phyloP scores from a whole-genome alignment of 2,329 filamentous ascomycete species.

The Podosphaera fusca region DNA sequence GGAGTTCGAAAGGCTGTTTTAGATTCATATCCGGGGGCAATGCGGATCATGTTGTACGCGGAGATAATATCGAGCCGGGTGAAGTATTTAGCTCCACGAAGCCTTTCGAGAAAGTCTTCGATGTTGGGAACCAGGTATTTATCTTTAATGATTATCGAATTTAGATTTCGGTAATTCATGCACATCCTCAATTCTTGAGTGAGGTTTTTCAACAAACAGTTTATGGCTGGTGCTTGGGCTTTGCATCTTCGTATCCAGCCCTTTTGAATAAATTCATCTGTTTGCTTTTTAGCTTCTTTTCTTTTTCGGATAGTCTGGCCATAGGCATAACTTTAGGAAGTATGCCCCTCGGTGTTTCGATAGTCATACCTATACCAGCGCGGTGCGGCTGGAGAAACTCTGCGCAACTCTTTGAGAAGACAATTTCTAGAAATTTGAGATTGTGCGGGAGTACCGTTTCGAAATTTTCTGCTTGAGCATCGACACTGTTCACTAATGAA shows the following conservation, averaged over 20 bases:
- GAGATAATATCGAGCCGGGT: neutral
- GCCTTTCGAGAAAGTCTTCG: neutral
- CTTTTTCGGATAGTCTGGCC: neutral
- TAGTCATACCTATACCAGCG: neutral
- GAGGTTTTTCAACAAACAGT: neutral
- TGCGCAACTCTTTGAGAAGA: neutral
- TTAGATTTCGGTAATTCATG: neutral
- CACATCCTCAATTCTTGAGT: neutral
- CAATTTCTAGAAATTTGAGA: neutral
- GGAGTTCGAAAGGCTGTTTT: neutral
- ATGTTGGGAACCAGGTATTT: conserved; percentile 1
- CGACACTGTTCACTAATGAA: neutral
- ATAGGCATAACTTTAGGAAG: neutral
- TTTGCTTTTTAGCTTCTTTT: neutral
- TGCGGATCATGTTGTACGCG: conserved; percentile 1
- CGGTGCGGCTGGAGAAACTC: neutral
- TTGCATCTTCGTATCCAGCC: neutral
- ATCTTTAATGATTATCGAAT: neutral
- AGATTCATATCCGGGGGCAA: neutral
- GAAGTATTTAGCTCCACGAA: neutral
- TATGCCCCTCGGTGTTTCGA: neutral
- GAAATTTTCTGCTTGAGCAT: neutral
- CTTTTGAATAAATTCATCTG: neutral
- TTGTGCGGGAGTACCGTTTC: neutral
- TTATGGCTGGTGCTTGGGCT: neutral